These are phyloP conservation scores for Tetracladium marchalianum DNA, from an alignment of 495 filamentous ascomycete species.

Conservation along the genomic window DNA sequence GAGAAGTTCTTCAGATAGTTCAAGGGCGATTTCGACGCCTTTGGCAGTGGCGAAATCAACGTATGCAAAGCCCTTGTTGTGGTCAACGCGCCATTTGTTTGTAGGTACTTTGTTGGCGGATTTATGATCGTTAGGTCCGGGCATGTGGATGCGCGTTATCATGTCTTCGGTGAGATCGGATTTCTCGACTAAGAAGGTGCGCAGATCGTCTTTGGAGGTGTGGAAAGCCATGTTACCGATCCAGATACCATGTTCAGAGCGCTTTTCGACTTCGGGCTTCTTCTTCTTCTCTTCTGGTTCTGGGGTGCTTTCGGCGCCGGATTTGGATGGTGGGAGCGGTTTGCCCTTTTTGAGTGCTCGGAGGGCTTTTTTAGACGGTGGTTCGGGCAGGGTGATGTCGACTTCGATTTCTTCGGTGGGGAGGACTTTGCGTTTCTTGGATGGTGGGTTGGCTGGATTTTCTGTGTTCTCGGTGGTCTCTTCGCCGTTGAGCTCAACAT, in stretches of 20 bases:
- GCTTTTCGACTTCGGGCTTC: conserved; percentile 41
- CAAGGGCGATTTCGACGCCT: conserved; percentile 61
- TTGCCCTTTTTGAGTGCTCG: conserved; percentile 74
- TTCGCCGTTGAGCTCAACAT: not conserved
- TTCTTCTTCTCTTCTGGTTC: conserved; percentile 26
- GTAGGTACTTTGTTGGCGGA: conserved; percentile 26
- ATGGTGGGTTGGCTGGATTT: conserved; percentile 12
- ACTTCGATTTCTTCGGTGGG: conserved; percentile 65
- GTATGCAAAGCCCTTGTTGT: conserved; percentile 90
- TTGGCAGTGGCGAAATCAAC: conserved; percentile 73
- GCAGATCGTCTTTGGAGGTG: conserved; percentile 60
- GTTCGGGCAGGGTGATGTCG: conserved; percentile 77
- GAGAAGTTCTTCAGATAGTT: conserved; percentile 69
- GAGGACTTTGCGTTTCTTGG: conserved; percentile 64
- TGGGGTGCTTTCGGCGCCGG: conserved; percentile 24
- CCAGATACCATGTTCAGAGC: conserved; percentile 81
- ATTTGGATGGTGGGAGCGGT: conserved; percentile 27
- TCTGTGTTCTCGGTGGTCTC: not conserved
- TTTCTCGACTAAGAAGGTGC: conserved; percentile 64
- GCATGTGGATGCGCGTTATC: conserved; percentile 81
- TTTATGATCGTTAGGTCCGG: conserved; percentile 40
- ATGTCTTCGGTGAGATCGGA: conserved; percentile 53
- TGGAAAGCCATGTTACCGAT: conserved; percentile 87
- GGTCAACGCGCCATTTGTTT: conserved; percentile 22
- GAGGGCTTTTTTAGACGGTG: conserved; percentile 83